Evolutionary conservation across 2,329 filamentous ascomycete genomes (phyloP).

Genomic region (Neobulgaria alba): DNA sequence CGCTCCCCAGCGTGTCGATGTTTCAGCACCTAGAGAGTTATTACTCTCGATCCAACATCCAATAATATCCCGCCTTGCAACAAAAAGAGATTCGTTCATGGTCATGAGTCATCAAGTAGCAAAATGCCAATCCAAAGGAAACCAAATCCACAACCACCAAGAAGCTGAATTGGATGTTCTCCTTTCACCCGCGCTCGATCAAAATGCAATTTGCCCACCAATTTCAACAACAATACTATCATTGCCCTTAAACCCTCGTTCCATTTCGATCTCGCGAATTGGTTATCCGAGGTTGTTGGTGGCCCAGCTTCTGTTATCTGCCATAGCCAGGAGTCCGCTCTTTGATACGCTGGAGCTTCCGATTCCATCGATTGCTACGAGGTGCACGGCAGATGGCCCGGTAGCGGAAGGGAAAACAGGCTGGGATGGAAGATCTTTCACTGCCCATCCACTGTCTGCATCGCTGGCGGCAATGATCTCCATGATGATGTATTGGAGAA

Average conservation of each 20-base stretch:
- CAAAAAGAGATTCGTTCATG: not conserved
- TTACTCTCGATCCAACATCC: too few relatives aligned
- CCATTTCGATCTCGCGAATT: not conserved
- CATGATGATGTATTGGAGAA: constrained; percentile 40
- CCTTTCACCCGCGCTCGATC: too few relatives aligned
- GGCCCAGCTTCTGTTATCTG: not conserved
- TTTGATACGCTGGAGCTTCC: constrained; percentile 11
- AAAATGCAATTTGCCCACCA: not conserved
- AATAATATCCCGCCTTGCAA: not conserved
- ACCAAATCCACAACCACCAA: too few relatives aligned
- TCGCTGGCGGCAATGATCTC: constrained; percentile 33
- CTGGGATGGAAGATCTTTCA: constrained; percentile 18
- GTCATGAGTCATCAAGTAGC: not conserved
- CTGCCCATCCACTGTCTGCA: constrained; percentile 23
- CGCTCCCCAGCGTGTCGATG: too few relatives aligned
- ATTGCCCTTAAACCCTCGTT: not conserved
- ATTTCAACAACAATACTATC: not conserved
- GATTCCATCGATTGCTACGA: constrained; percentile 15
- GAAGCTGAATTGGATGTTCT: too few relatives aligned
- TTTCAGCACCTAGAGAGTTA: too few relatives aligned
- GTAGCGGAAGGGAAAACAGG: constrained; percentile 16
- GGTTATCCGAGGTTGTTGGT: not conserved
- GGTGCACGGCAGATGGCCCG: constrained; percentile 13
- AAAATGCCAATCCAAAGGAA: not conserved
- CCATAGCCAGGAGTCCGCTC: constrained; percentile 6